Evolutionary conservation across 805 yeast species (phyloP), one percentile per base, ranked within the genome.

Genomic region (Candida jianshihensis): DNA sequence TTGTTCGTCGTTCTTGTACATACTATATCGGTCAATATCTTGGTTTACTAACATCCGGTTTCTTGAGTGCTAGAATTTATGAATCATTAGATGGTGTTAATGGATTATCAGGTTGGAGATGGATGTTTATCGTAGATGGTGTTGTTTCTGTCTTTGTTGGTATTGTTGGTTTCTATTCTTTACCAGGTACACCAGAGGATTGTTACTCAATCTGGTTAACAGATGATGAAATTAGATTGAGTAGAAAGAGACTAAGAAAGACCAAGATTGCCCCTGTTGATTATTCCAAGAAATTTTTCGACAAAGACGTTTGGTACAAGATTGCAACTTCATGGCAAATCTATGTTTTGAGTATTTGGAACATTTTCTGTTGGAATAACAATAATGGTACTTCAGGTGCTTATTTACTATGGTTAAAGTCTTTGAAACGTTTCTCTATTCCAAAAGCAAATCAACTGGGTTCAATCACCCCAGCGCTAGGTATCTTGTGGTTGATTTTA

Each of bases 101-200:
- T 30, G 80, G 78, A 3, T 49, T 69, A 19, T 64, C 67, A 6
- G 72, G 77, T 16, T 79, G 86, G 86, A 68, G 77, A 54, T 79
- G 85, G 86, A 69, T 76, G 58, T 75, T 74, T 47, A 67, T 78
- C 34, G 66, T 79, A 37, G 84, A 80, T 54, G 81, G 84, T 18
- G 58, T 78, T 37, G 68, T 81, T 33, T 30, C 41, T 73, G 81
- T 5, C 5, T 34, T 30, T 20, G 35, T 40, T 17, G 43, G 41
- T 34, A 12, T 70, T 45, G 44, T 65, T 44, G 41, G 39, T 11
- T 16, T 43, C 16, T 41, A 43, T 30, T 14, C 31, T 13, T 53
- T 78, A 40, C 88, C 88, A 11, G 88, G 87, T 34, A 79, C 83
- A 15, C 87, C 88, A 9, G 60, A 66, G 33, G 62, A 68, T 31